These are phyloP conservation scores for Rhypophila decipiens DNA, from an alignment of 495 filamentous ascomycete genomes.

Conservation along the genomic window DNA sequence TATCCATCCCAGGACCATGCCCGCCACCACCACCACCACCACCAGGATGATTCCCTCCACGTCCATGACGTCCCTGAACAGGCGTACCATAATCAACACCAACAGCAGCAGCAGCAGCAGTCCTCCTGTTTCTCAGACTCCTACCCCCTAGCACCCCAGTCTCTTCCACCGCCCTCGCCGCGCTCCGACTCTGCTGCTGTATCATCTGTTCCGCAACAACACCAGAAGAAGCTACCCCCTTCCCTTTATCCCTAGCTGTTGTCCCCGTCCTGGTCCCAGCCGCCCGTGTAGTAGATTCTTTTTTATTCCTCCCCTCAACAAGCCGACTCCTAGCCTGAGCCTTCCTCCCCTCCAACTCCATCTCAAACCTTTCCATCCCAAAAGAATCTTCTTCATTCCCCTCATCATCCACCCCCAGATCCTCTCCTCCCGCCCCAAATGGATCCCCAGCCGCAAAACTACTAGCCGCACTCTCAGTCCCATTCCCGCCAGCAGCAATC, in stretches of 20 bases:
- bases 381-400: neutral
- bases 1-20: neutral
- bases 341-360: neutral
- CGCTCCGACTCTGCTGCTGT: neutral
- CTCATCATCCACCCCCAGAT: neutral
- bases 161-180: neutral
- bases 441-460: neutral
- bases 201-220: neutral
- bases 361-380: neutral
- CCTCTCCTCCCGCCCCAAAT: neutral
- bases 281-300: neutral
- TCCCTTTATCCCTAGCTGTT: neutral
- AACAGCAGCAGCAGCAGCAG: neutral
- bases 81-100: no score
- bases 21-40: neutral
- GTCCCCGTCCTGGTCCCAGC: neutral
- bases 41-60: no score
- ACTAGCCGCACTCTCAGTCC: neutral
- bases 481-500: neutral
- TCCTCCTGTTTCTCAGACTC: neutral
- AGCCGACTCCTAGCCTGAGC: neutral
- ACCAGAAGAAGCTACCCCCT: neutral
- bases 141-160: neutral
- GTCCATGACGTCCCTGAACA: no score
- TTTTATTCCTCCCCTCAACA: neutral